Base-by-base conservation (phyloP, 352 stramenopile genomes). In the Pythium brachiatum region DNA sequence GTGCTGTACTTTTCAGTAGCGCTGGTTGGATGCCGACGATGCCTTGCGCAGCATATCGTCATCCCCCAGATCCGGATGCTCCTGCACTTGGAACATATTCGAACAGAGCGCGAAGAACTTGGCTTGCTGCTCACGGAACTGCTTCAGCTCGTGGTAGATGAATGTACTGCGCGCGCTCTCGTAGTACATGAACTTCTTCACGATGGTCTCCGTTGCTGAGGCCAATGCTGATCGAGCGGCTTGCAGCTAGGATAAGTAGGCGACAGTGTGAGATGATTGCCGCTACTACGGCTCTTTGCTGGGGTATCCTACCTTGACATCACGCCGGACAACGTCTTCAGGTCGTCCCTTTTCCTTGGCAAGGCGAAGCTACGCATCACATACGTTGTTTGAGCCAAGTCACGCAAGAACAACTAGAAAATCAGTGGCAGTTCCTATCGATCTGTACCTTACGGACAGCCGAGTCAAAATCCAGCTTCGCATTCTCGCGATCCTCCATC, bases 381-480 rank as follows among this genome's bases (percentile, higher is more conserved):
- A 31, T 8, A 54, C 5, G 29, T 34, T n/a, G 15, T 29, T 29
- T 26, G n/a, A 25, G n/a, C 46, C 26, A 8, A 23, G 26, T 39
- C 43, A 29, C 27, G 18, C 16, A 29, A 4, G n/a, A 4, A 18
- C n/a, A 3, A 31, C 7, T 6, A 13, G 44, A 23, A 9, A 13
- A 56, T 18, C 32, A 39, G 16, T 26, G 8, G 39, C 2, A 34
- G 9, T 20, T 38, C 20, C 32, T 53, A n/a, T n/a, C n/a, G n/a
- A n/a, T n/a, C n/a, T n/a, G n/a, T 52, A 72, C 68, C 46, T 77
- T 77, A 12, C 70, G 66, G 9, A 72, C 64, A 16, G 70, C 70
- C 7, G 70, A 77, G 44, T 77, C 70, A 46, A 74, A 77, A 32
- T 77, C 70, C 12, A 77, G 66, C 48, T 74, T 77, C 9, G 73